Evolutionary conservation across 768 basidiomycete genomes (phyloP), one percentile per base, ranked within the genome.

Genomic region (Lactarius indigo): DNA sequence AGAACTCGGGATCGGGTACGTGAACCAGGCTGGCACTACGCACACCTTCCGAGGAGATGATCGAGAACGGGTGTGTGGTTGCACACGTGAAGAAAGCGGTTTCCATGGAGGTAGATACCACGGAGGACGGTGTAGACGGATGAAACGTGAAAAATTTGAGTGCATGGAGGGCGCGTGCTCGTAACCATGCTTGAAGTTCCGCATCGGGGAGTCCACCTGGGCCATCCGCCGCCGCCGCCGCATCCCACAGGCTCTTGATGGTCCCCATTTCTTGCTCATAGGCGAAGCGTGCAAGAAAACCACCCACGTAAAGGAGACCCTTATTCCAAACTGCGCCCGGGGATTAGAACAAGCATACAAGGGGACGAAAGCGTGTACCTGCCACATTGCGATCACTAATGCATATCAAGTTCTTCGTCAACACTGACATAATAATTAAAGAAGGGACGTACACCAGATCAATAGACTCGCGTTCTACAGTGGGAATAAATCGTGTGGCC

Each of bases 391-490:
- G 86, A 75, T 96, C 94, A 73, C 91, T 93, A 59, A 1, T 60
- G 17, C 56, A 26, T 54, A 23, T 7, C 30, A 18, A 64, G 9
- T 26, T 50, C 64, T 52, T 47, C 4, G 35, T 67, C 26, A 59
- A 50, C 31, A 28, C 33, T 3, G 59, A 62, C 6, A 69, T 23
- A 64, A 12, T 59, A 44, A 44, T 55, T 15, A 18, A 31, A 30
- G 56, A 57, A 61, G 61, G 30, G 42, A 23, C 87, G 76, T 73
- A 92, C 89, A 94, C 89, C 35, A 96, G 79, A 76, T 93, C 94
- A 69, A 96, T 90, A 0, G 90, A 91, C 78, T 98, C 96, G 68
- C 96, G 85, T 75, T 98, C 96, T 9, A 98, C 96, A 0, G 96
- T 98, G 12, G 94, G 92, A 64, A 98, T 96, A 73, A 97, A 97